Evolutionary conservation across 306 rosid genomes (phyloP), one percentile per base, ranked within the genome.

Genomic region (Malus asiatica): DNA sequence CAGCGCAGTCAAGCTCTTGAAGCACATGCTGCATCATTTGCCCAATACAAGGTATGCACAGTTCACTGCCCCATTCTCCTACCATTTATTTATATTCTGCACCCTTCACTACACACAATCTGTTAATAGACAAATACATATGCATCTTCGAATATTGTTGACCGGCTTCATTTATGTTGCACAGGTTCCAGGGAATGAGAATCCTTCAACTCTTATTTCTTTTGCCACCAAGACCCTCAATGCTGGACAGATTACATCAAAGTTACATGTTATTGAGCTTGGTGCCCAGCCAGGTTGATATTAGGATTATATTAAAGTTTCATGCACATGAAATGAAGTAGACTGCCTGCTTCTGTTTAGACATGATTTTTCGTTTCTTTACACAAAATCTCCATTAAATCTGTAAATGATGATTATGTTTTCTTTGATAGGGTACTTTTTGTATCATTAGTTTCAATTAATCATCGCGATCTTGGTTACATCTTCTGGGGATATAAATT

Each of bases 1-100:
- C 99, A 96, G 87, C 91, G 98, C 58, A 95, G 99, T 86, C 99
- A 95, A 86, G 99, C 99, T 74, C 93, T 95, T 78, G 99, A 95
- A 89, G 97, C 99, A 11, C 99, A 95, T 68, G 98, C 99, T 44
- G 99, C 99, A 32, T 78, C 99, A 73, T 95, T 95, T 88, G 97
- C 98, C 66, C 97, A 92, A 83, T 87, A 90, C 72, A 95, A 92
- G 85, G 99, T 90, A 72, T 13, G 92, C 63, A 11, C 59, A 72
- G 71, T 65, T 70, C 42, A 65, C 16, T 23, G 63, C 76, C 38
- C 38, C 57, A 62, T 33, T 68, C n/a, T 77, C 16, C 33, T 51
- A 11, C 23, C 48, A 20, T 42, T 22, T 61, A 42, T 79, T 79
- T 32, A 22, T 9, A 71, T 58, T 32, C 58, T 38, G 23, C 29